Percentiles rank a stretch among this genome's conserved stretches.
phyloP scores from a whole-genome alignment of 768 basidiomycete genomes.

The Boletus vermiculosoides region DNA sequence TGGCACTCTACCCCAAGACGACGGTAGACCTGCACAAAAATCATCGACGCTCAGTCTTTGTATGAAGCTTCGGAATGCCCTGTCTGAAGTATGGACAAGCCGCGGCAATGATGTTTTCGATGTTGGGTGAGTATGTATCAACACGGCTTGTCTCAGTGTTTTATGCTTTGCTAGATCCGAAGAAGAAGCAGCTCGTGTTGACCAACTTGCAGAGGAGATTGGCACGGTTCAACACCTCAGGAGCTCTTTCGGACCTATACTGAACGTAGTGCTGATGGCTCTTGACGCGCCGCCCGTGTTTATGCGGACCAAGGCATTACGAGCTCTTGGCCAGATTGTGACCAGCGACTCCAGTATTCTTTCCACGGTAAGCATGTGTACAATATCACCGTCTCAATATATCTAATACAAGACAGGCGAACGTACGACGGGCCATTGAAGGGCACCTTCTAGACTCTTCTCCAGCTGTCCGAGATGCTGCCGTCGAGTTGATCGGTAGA shows the following conservation, averaged over 20 bases:
- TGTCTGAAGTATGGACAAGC: constrained; percentile 75
- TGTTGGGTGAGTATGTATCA: constrained; percentile 53
- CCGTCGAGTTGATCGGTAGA: constrained; percentile 96
- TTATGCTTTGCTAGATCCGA: constrained; percentile 49
- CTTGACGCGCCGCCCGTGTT: constrained; percentile 86
- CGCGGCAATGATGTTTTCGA: constrained; percentile 74
- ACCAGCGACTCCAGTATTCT: constrained; percentile 86
- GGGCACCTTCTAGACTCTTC: constrained; percentile 88
- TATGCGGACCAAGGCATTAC: constrained; percentile 91
- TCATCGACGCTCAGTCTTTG: constrained; percentile 41
- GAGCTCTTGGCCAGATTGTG: constrained; percentile 86
- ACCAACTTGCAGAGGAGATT: constrained; percentile 70
- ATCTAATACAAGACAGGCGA: constrained; percentile 44
- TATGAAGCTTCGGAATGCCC: constrained; percentile 54
- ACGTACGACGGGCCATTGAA: constrained; percentile 85
- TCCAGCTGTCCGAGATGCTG: constrained; percentile 93
- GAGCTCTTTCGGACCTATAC: constrained; percentile 79
- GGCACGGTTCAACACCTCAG: constrained; percentile 74
- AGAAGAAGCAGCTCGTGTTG: constrained; percentile 67
- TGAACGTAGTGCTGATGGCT: constrained; percentile 73
- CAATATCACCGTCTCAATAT: neutral
- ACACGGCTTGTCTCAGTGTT: neutral
- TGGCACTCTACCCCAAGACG: constrained; percentile 45
- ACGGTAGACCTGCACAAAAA: constrained; percentile 26
- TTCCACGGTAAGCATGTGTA: constrained; percentile 51